Conservation (phyloP, 2,329 filamentous ascomycete genomes). For the Diaporthe caulivora region DNA sequence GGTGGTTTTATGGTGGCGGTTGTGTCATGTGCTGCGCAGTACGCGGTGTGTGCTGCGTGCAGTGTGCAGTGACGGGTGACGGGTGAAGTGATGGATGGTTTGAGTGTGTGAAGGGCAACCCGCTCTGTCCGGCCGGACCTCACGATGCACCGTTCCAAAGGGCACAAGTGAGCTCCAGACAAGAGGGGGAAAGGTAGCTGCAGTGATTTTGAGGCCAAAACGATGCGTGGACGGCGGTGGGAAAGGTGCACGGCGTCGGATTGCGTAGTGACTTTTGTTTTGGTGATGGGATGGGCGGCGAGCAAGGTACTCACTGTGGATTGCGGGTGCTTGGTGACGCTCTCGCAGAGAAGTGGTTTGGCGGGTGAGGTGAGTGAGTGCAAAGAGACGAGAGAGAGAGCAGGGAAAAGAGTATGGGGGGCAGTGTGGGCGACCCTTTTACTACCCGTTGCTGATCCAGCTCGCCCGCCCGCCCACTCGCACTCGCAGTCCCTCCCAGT, state of each 20-base stretch:
- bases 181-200: constrained; percentile 25
- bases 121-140: constrained; percentile 21
- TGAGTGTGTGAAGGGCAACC: constrained; percentile 34
- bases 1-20: constrained; percentile 37
- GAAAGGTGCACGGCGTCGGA: constrained; percentile 33
- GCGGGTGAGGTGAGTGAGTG: constrained; percentile 34
- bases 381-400: constrained; percentile 34
- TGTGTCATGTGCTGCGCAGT: constrained; percentile 39
- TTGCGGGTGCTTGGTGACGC: constrained; percentile 35
- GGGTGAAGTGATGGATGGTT: constrained; percentile 38
- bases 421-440: constrained; percentile 36
- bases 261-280: constrained; percentile 55
- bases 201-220: constrained; percentile 22
- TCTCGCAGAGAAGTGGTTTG: constrained; percentile 35
- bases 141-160: constrained; percentile 28
- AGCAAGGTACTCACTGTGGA: constrained; percentile 37
- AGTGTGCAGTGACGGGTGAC: constrained; percentile 23
- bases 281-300: constrained; percentile 42
- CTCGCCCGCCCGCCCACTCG: constrained; percentile 22
- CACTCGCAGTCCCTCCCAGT: constrained; percentile 17
- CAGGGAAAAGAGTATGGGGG: constrained; percentile 33
- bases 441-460: constrained; percentile 34
- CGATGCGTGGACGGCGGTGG: constrained; percentile 23
- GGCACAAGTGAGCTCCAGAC: constrained; percentile 24
- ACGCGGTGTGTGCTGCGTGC: constrained; percentile 35